Evolutionary conservation across 352 stramenopile species (phyloP).

Genomic region (Globisporangium iwayamae): DNA sequence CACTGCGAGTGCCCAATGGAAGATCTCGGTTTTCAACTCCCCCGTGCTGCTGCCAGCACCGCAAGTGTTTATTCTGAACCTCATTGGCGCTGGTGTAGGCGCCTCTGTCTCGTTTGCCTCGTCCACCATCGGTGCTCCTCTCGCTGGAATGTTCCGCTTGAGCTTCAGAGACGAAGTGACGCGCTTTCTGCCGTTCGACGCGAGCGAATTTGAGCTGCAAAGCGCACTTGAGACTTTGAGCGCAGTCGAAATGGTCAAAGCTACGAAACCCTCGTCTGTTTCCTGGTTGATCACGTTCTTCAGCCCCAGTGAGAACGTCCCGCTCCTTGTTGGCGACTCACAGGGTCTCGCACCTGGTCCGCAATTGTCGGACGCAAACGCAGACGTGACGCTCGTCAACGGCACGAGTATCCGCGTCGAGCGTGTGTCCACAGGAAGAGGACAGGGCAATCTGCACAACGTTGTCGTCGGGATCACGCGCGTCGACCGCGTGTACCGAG

Average conservation of each 20-base stretch:
- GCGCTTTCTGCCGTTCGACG: background rate
- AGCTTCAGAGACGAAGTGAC: conserved; percentile 22
- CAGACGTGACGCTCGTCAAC: background rate
- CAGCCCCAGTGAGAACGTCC: conserved; percentile 23
- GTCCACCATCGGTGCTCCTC: background rate
- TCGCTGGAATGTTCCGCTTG: conserved; percentile 30
- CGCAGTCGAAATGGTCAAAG: conserved; percentile 22
- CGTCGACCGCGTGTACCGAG: conserved; percentile 25
- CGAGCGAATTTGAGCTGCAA: conserved; percentile 23
- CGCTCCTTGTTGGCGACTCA: conserved; percentile 20
- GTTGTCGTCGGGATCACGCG: conserved; percentile 22
- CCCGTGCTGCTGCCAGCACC: conserved; percentile 6
- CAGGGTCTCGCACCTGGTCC: conserved; percentile 10
- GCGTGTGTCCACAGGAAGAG: conserved; percentile 22
- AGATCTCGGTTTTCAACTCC: conserved; percentile 9
- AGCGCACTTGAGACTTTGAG: conserved; percentile 30
- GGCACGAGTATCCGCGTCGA: conserved; percentile 14
- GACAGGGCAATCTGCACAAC: conserved; percentile 24
- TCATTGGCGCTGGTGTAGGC: conserved; percentile 3
- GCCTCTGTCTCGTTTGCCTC: conserved; percentile 2
- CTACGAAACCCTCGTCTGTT: background rate
- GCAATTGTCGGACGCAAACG: conserved; percentile 16
- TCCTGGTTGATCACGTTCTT: conserved; percentile 45
- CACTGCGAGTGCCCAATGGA: conserved; percentile 9
- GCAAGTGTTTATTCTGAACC: background rate